Percentiles rank a stretch among this genome's conserved stretches.
Evolutionary conservation across 2,329 filamentous ascomycete species (phyloP).

Genomic region (Fusarium sp.): DNA sequence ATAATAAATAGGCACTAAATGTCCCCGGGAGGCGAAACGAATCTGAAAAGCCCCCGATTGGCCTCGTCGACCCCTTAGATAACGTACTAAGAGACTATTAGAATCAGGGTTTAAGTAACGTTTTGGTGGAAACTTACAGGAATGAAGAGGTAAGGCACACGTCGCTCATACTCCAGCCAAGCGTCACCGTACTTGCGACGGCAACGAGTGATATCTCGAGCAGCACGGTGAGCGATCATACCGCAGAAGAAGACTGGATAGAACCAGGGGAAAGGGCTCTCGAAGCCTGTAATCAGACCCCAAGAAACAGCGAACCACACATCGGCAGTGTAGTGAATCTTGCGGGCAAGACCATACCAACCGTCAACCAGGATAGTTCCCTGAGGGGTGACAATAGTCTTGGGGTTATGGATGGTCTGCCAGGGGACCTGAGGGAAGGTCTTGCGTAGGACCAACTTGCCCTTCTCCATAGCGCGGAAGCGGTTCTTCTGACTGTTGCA

Average conservation of each 20-base stretch:
- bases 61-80: constrained; percentile 49
- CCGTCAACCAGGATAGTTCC: constrained; percentile 85
- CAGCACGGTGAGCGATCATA: constrained; percentile 86
- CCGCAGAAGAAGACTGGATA: constrained; percentile 84
- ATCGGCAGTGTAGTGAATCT: constrained; percentile 64
- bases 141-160: constrained; percentile 87
- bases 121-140: constrained; percentile 58
- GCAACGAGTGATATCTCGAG: constrained; percentile 81
- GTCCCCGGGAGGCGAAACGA: background rate
- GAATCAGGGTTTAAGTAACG: background rate
- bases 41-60: background rate
- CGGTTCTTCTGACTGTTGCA: constrained; percentile 95
- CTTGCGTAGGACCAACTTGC: constrained; percentile 75
- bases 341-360: constrained; percentile 83
- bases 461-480: constrained; percentile 84
- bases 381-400: constrained; percentile 77
- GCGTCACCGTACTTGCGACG: constrained; percentile 83
- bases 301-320: constrained; percentile 62
- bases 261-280: constrained; percentile 89
- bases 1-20: constrained; percentile 1
- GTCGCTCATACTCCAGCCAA: constrained; percentile 82
- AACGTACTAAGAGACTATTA: constrained; percentile 53
- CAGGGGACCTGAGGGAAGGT: constrained; percentile 93
- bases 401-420: constrained; percentile 84
- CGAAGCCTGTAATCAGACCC: constrained; percentile 64